Conservation (phyloP, 2,329 filamentous ascomycete genomes). For the Hymenoscyphus linearis region DNA sequence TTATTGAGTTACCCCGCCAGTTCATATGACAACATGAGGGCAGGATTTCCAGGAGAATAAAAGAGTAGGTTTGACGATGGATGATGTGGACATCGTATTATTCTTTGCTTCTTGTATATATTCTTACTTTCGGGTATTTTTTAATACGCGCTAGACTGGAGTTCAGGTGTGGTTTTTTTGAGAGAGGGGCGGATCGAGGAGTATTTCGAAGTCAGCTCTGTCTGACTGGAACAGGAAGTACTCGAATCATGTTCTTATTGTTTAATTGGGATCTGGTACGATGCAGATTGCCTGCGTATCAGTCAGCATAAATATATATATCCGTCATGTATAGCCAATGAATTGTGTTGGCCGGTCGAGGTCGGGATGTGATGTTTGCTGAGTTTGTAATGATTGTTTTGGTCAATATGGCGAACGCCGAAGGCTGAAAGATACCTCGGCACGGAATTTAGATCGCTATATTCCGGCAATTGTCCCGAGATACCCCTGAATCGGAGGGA, state of each 20-base stretch:
- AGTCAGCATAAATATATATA: background rate
- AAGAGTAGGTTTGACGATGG: constrained; percentile 9
- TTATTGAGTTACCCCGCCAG: constrained; percentile 47
- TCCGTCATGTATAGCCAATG: background rate
- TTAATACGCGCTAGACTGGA: background rate
- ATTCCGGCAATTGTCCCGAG: too few species aligned
- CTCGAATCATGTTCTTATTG: background rate
- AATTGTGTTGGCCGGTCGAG: background rate
- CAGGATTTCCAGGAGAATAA: constrained; percentile 28
- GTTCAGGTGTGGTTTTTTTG: background rate
- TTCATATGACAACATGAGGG: constrained; percentile 49
- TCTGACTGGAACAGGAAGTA: background rate
- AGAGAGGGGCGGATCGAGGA: background rate
- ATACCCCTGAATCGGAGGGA: background rate
- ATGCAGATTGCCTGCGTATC: background rate
- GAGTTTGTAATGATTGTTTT: too few species aligned
- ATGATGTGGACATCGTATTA: background rate
- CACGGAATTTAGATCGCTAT: background rate
- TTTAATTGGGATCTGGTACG: background rate
- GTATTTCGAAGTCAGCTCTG: background rate
- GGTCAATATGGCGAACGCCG: background rate
- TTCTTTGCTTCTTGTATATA: constrained; percentile 7
- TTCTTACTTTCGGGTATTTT: background rate
- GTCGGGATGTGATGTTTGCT: background rate
- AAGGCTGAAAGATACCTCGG: background rate